Evolutionary conservation across 345 rosid species (phyloP), one percentile per base, ranked within the genome.

Genomic region (Pugionium dolabratum): DNA sequence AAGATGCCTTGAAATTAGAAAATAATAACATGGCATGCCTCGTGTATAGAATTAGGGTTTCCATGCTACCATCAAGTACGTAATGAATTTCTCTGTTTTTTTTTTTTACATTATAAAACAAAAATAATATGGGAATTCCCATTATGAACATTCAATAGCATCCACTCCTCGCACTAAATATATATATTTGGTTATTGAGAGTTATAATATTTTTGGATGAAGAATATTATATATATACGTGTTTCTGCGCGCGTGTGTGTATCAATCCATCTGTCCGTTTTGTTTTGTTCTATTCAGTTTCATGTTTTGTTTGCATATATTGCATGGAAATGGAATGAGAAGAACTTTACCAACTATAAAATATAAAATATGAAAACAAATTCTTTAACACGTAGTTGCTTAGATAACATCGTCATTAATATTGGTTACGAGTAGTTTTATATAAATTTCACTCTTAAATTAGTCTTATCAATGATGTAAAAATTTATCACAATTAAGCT

Each of bases 61-160:
- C 77, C 77, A 73, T 73, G 72, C 77, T 73, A 65, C 63, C 72
- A 66, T 73, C 46, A 73, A 66, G 33, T 31, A 66, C 62, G 72
- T 73, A 60, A 59, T 40, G 66, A 73, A 72, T 72, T 64, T 34
- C 5, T 55, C 47, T 54, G 53, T n/a, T 18, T 2, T 54, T 39
- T 31, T n/a, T 50, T 5, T 8, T 7, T 31, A 47, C 41, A 3
- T 46, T 28, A 62, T 36, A 63, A 9, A 25, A 37, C 34, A 60
- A 29, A 50, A 4, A 27, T 11, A 43, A 18, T 18, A 18, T 36
- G 37, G 46, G 64, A 55, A 37, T 26, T 32, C 43, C 69, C 37
- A 71, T 70, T 31, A 54, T 70, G 69, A 54, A 62, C 43, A 9
- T 39, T 31, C 36, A 55, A 46, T 43, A 5, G 63, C 57, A 47